These are phyloP conservation scores for Cornus florida DNA, from an alignment of 148 eudicot genomes.

Conservation along the genomic window DNA sequence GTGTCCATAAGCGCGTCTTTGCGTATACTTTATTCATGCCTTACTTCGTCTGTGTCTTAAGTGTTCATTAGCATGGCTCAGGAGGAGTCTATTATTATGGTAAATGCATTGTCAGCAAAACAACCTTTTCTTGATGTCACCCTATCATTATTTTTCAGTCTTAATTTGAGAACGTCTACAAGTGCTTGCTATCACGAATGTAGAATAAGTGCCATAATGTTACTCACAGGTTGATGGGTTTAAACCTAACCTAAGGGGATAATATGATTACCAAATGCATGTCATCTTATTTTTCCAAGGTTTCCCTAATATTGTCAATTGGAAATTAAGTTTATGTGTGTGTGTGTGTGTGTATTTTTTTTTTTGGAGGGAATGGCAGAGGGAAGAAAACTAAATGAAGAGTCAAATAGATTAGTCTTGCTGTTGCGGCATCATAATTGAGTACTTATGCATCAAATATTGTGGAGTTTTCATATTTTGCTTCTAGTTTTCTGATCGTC, in stretches of 20 bases:
- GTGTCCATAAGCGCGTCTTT: too few relatives aligned
- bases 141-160: not conserved
- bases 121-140: too few relatives aligned
- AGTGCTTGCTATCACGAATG: not conserved
- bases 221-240: not conserved
- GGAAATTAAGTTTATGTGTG: not conserved
- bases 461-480: conserved; percentile 1
- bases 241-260: not conserved
- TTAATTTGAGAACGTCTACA: not conserved
- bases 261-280: not conserved
- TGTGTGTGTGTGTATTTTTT: not conserved
- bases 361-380: too few relatives aligned
- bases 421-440: not conserved
- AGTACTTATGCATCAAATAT: not conserved
- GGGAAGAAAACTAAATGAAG: too few relatives aligned
- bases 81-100: too few relatives aligned
- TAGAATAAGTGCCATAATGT: not conserved
- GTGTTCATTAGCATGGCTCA: too few relatives aligned
- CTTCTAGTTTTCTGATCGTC: not conserved
- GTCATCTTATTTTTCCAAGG: not conserved
- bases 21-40: too few relatives aligned
- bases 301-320: not conserved
- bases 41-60: too few relatives aligned
- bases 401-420: not conserved
- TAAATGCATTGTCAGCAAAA: too few relatives aligned